phyloP scores from a whole-genome alignment of 495 filamentous ascomycete genomes.

The Umbilicaria muhlenbergii region DNA sequence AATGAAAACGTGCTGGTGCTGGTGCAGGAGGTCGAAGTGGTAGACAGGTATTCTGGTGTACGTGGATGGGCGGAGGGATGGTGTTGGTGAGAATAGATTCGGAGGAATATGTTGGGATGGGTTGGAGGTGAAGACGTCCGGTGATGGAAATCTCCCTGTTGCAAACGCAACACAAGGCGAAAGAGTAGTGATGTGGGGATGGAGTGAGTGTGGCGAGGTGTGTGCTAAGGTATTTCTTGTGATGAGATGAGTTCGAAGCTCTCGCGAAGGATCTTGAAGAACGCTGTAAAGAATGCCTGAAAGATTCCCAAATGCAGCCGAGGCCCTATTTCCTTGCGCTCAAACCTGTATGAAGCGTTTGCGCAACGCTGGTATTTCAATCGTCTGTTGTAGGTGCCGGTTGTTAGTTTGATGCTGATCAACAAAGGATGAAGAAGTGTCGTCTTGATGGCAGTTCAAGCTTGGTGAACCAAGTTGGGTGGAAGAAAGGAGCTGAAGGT shows the following conservation, averaged over 20 bases:
- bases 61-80: slow-evolving; percentile 3
- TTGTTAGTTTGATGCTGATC: no score
- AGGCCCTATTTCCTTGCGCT: no score
- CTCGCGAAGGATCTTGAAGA: no score
- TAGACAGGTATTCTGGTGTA: slow-evolving; percentile 3
- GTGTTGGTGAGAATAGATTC: slow-evolving; percentile 7
- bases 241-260: slow-evolving; percentile 3
- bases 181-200: slow-evolving; percentile 3
- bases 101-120: slow-evolving; percentile 7
- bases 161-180: slow-evolving; percentile 5
- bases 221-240: slow-evolving; percentile 1
- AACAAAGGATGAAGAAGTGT: no score
- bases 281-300: no score
- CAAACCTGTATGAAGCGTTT: no score
- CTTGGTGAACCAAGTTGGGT: no score
- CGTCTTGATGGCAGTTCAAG: no score
- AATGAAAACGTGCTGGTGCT: slow-evolving; percentile 86
- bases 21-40: slow-evolving; percentile 21
- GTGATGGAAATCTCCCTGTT: slow-evolving; percentile 6
- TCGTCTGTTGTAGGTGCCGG: no score
- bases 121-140: slow-evolving; percentile 5
- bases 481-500: no score
- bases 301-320: no score
- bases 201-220: slow-evolving; percentile 9
- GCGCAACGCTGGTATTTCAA: no score